Conservation (phyloP, 139 green algal species). For the Protoeuglena noctilucae region DNA sequence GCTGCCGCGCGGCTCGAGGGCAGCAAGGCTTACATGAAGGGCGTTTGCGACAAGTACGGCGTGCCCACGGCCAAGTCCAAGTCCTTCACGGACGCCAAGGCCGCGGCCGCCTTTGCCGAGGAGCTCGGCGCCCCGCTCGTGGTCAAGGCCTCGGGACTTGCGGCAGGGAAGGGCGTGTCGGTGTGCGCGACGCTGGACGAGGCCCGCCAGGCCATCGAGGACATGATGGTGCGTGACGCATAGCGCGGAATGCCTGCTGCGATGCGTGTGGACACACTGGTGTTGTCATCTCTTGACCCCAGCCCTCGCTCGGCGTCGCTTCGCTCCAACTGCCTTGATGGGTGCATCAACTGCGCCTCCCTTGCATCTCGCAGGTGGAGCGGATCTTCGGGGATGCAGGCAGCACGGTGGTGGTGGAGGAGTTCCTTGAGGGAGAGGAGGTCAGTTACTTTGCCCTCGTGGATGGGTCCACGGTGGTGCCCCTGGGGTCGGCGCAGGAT, state of each 20-base stretch:
- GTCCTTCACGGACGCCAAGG: constrained; percentile 48
- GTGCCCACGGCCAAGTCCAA: constrained; percentile 83
- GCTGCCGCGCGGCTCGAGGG: constrained; percentile 82
- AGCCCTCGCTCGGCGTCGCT: not conserved
- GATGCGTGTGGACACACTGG: too few relatives aligned
- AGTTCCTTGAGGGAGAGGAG: constrained; percentile 91
- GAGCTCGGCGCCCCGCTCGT: constrained; percentile 74
- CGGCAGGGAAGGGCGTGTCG: constrained; percentile 84
- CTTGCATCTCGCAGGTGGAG: not conserved
- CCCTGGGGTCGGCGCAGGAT: constrained; percentile 44
- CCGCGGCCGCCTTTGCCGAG: constrained; percentile 60
- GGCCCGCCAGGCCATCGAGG: constrained; percentile 64
- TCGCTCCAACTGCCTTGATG: not conserved
- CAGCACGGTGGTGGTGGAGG: constrained; percentile 74
- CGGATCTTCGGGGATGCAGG: constrained; percentile 23
- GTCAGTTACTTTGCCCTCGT: constrained; percentile 90
- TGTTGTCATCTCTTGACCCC: too few relatives aligned
- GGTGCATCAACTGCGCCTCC: not conserved
- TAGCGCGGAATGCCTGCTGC: too few relatives aligned
- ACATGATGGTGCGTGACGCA: constrained; percentile 55
- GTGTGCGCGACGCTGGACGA: constrained; percentile 61
- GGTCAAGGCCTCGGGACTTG: constrained; percentile 89
- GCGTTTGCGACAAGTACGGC: constrained; percentile 71
- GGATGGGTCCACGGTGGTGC: constrained; percentile 58
- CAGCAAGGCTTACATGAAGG: constrained; percentile 93